Base-by-base conservation (phyloP, 179 eudicot species). In the Gypsophila paniculata region DNA sequence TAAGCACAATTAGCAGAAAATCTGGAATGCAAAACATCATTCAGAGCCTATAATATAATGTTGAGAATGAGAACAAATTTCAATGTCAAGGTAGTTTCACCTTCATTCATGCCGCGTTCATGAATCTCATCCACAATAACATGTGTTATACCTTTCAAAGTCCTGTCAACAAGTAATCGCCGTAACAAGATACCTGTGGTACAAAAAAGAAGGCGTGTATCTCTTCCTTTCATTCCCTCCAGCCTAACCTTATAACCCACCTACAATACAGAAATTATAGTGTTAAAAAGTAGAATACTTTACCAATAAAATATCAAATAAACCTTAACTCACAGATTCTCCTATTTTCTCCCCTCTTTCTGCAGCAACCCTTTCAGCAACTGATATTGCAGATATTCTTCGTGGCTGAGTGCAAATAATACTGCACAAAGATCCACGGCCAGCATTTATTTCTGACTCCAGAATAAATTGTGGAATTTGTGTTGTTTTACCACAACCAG, bases 21-120 rank as follows among this genome's bases (percentile, higher is more conserved):
- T 90, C 96, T 90, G 86, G 42, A 69, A 84, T 61, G 63, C 67
- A 76, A 21, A 69, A 58, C 65, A 70, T 19, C 52, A 55, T 62
- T 75, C 57, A 75, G 55, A 70, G 11, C 67, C 44, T 12, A 53
- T 4, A 25, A 49, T 48, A 12, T 49, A 60, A 15, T 60, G 38
- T 42, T 52, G 25, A 74, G 25, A 52, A 18, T 60, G 23, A 69
- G 46, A 60, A 23, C 32, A 44, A 51, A 49, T 34, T 38, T 67
- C 68, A 21, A 26, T 0, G 36, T 36, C n/a, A 54, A 68, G 63
- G 21, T 6, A 70, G 34, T 19, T 63, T 78, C 75, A 90, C 96
- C 96, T 87, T 90, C 96, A 79, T 90, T 89, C 82, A 90, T 87
- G 76, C 93, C 96, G 79, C 96, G 93, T 68, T 90, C 96, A 76